phyloP scores from a whole-genome alignment of 208 protist genomes.

The Acanthamoeba sp. region DNA sequence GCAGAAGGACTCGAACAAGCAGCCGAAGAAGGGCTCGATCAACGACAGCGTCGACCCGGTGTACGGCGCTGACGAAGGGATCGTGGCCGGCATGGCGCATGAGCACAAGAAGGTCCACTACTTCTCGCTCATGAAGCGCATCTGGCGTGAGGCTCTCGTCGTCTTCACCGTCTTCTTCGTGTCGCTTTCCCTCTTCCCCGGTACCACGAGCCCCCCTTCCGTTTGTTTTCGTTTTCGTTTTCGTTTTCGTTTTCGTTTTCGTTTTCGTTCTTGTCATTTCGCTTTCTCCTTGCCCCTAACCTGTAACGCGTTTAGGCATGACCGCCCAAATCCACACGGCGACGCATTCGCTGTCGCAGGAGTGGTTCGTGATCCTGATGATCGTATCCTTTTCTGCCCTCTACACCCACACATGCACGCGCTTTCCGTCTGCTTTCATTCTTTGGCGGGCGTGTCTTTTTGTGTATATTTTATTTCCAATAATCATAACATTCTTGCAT shows the following conservation, averaged over 20 bases:
- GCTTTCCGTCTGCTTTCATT: no score
- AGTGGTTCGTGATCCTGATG: slow-evolving; percentile 77
- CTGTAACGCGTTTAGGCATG: neutral
- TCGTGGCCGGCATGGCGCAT: neutral
- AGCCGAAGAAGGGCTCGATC: slow-evolving; percentile 20
- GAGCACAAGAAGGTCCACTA: slow-evolving; percentile 26
- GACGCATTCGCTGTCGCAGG: neutral
- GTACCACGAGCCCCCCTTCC: slow-evolving; percentile 8
- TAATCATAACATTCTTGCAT: no score
- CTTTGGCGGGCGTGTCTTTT: no score
- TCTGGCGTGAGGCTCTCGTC: slow-evolving; percentile 81
- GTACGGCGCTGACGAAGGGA: neutral
- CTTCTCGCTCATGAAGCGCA: neutral
- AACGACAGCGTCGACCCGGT: slow-evolving; percentile 22
- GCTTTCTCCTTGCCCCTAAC: neutral
- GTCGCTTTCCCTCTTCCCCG: slow-evolving; percentile 81
- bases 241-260: no score
- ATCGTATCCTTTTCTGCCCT: slow-evolving; percentile 18
- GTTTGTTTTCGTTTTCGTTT: no score
- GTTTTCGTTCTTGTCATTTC: neutral
- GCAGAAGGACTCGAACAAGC: neutral
- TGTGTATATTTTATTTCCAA: no score
- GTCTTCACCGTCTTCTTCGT: slow-evolving; percentile 82
- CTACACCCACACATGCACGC: no score
- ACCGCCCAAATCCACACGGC: neutral